Base-by-base conservation (phyloP, 2,329 filamentous ascomycete species). In the Thielaviopsis ethacetica region DNA sequence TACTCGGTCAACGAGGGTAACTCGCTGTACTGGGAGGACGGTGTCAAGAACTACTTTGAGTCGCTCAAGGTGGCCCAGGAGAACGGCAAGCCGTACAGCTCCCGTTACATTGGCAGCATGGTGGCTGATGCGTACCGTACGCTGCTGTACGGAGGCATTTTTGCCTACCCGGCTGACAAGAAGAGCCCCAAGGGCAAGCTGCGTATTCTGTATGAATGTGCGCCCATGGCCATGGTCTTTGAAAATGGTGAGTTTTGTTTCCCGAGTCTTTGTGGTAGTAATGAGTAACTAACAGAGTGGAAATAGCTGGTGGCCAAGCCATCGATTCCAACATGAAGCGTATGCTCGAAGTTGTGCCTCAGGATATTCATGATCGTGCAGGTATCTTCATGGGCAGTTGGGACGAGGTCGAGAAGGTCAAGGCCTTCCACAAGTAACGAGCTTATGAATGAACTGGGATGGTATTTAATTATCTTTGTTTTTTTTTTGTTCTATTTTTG, bases 1-100 rank as follows among this genome's bases (percentile, higher is more conserved):
- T 98, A 98, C 82, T 95, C 88, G 27, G 90, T 95, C 74, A 98
- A 98, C 75, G 93, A 98, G 79, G 93, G 93, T 65, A 98, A 98
- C 80, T 91, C 86, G 65, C 76, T 93, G 64, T 97, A 96, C 81
- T 98, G 93, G 93, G 84, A 91, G 63, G 86, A 94, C 53, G 80
- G 83, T 64, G 88, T 90, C 67, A 88, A 88, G 73, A 76, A 83
- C 66, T 98, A 95, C 78, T 90, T 95, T 73, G 80, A 93, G 71
- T 86, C 83, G 58, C 78, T 98, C 68, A 98, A 98, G 77, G 81
- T 80, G 69, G 87, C 90, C 5, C 77, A 81, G 65, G 74, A 80
- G 59, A 76, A 79, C 62, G 85, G 83, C 64, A 96, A 95, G 76
- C 93, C 93, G 47, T 97, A 98, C 75, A 94, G 87, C 68, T 80